Evolutionary conservation across 2,329 filamentous ascomycete species (phyloP).

Genomic region (Zarea fungicola): DNA sequence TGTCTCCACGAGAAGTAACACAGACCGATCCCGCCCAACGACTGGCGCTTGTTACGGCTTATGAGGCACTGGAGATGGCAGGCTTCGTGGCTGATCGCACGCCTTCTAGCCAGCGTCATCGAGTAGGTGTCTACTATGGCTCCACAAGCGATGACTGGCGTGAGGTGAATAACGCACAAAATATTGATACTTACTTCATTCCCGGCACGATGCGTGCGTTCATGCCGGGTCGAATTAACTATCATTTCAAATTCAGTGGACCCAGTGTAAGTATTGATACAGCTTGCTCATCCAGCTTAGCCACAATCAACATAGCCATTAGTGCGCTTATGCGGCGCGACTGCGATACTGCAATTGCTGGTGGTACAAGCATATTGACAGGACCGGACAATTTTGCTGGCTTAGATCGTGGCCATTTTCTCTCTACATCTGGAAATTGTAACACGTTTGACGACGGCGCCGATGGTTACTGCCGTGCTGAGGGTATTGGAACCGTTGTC

Average conservation of each 20-base stretch:
- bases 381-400: slow-evolving; percentile 62
- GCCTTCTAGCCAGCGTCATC: slow-evolving; percentile 53
- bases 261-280: slow-evolving; percentile 70
- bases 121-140: slow-evolving; percentile 70
- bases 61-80: slow-evolving; percentile 65
- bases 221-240: slow-evolving; percentile 60
- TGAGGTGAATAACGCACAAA: slow-evolving; percentile 63
- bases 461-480: slow-evolving; percentile 51
- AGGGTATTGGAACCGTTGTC: slow-evolving; percentile 42
- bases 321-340: slow-evolving; percentile 53
- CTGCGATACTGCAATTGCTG: slow-evolving; percentile 58
- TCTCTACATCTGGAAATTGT: slow-evolving; percentile 41
- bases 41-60: slow-evolving; percentile 65
- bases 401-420: slow-evolving; percentile 59
- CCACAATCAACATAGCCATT: slow-evolving; percentile 52
- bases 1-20: slow-evolving; percentile 63
- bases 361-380: slow-evolving; percentile 60
- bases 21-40: slow-evolving; percentile 72
- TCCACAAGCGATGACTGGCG: slow-evolving; percentile 73
- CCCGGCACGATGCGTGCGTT: slow-evolving; percentile 38
- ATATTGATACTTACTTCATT: slow-evolving; percentile 56
- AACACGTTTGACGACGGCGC: slow-evolving; percentile 54
- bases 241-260: slow-evolving; percentile 71
- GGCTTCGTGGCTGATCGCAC: slow-evolving; percentile 65
- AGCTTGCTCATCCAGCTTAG: slow-evolving; percentile 71